Evolutionary conservation across 2,329 filamentous ascomycete genomes (phyloP).

Genomic region (Penicillium sp.): DNA sequence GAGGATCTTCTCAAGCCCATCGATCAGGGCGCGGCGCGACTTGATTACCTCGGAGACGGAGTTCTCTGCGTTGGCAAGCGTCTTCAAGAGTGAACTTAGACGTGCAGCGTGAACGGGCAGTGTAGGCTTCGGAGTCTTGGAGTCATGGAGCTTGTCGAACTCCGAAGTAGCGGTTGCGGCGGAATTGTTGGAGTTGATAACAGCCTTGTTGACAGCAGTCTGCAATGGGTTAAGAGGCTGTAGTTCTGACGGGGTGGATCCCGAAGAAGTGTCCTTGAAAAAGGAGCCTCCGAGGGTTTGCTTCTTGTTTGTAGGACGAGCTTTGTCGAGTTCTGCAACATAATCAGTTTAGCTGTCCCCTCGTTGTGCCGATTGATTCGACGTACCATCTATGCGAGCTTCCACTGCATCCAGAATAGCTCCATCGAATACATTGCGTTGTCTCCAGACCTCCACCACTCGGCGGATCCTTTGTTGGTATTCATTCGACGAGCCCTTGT

Average conservation of each 20-base stretch:
- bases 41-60: slow-evolving; percentile 88
- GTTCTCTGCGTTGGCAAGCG: slow-evolving; percentile 80
- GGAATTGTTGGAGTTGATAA: slow-evolving; percentile 65
- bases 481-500: slow-evolving; percentile 82
- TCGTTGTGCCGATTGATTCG: neutral
- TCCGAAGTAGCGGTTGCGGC: slow-evolving; percentile 73
- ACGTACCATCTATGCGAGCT: slow-evolving; percentile 70
- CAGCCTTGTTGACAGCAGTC: slow-evolving; percentile 70
- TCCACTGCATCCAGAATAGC: slow-evolving; percentile 81
- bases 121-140: slow-evolving; percentile 66
- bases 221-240: slow-evolving; percentile 72
- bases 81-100: slow-evolving; percentile 85
- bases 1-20: slow-evolving; percentile 78
- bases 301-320: slow-evolving; percentile 53
- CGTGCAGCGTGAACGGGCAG: slow-evolving; percentile 90
- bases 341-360: neutral
- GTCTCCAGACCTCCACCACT: slow-evolving; percentile 92
- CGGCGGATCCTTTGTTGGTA: slow-evolving; percentile 83
- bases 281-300: slow-evolving; percentile 66
- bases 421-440: slow-evolving; percentile 77
- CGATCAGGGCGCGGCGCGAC: slow-evolving; percentile 73
- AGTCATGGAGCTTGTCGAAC: slow-evolving; percentile 78
- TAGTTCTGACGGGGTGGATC: slow-evolving; percentile 71
- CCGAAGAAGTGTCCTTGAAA: slow-evolving; percentile 58
- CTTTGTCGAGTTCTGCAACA: slow-evolving; percentile 56